Evolutionary conservation across 345 rosid genomes (phyloP), one percentile per base, ranked within the genome.

Genomic region (Gossypium anomalum): DNA sequence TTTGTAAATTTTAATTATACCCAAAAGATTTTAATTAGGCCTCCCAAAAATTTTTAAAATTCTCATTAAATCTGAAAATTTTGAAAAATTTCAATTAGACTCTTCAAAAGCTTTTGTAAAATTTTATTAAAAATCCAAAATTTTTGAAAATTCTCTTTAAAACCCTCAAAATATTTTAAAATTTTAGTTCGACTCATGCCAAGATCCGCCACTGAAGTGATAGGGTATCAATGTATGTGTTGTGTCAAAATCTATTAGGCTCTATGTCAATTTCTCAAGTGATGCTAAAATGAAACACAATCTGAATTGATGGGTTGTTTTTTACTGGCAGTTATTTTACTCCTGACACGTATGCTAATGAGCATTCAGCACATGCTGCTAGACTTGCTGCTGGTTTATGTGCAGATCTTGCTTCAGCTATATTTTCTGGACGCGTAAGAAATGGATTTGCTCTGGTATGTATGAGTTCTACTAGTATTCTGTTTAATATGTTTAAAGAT

Each of bases 361-460:
- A 90, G 80, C 91, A 95, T 85, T 95, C 99, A 85, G 98, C 99
- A 29, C 57, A 76, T 82, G 97, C 98, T 85, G 99, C 99, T 74
- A 89, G 99, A 85, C 90, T 93, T 86, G 99, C 98, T 75, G 97
- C 99, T 19, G 99, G 99, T 70, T 78, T 93, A 78, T 93, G 99
- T 83, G 93, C 93, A 77, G 98, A 93, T 85, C 93, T 95, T 80
- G 94, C 99, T 70, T 84, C 92, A 79, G 90, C 87, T 79, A 89
- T 93, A 75, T 82, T 86, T 76, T 81, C 92, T 67, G 97, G 93
- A 81, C 85, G 79, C 66, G 85, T 87, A 9, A 93, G 85, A 85
- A 95, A 95, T 82, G 99, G 98, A 49, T 95, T 93, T 82, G 98
- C 99, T 77, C 73, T 95, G 98, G 99, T 95, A 90, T 81, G 90